A percentile compares a stretch with the other conserved stretches of the same genome.
These are phyloP conservation scores for Vigna unguiculata DNA, from an alignment of 306 rosid genomes.

Conservation along the genomic window DNA sequence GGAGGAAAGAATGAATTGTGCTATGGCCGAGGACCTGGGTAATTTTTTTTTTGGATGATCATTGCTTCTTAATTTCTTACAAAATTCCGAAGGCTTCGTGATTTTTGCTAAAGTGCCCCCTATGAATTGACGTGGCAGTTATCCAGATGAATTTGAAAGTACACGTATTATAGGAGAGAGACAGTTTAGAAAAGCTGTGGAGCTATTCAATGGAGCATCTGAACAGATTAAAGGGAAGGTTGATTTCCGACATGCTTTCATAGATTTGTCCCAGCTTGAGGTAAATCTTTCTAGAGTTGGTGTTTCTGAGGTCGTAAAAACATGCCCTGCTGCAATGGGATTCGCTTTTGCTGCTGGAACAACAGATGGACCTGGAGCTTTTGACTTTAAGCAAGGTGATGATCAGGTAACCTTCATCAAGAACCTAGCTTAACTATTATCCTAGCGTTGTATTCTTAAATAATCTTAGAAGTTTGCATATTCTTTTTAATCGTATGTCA, in stretches of 20 bases:
- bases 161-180: constrained; percentile 89
- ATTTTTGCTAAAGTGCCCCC: constrained; percentile 41
- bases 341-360: constrained; percentile 98
- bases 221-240: constrained; percentile 81
- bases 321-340: constrained; percentile 99
- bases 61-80: constrained; percentile 28
- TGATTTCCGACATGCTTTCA: constrained; percentile 79
- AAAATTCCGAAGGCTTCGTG: constrained; percentile 27
- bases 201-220: constrained; percentile 75
- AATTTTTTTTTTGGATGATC: constrained; percentile 47
- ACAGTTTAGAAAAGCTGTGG: constrained; percentile 87
- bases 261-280: constrained; percentile 85
- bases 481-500: constrained; percentile 44
- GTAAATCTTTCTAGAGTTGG: constrained; percentile 67
- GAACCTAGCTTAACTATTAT: constrained; percentile 18
- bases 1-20: constrained; percentile 94
- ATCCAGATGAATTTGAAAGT: constrained; percentile 97
- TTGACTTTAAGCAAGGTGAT: constrained; percentile 96
- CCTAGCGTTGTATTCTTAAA: constrained; percentile 26
- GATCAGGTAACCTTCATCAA: constrained; percentile 63
- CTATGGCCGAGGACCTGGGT: constrained; percentile 99
- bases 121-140: constrained; percentile 61
- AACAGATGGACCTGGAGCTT: constrained; percentile 99
- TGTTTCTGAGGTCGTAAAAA: constrained; percentile 63
- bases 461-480: constrained; percentile 29